Percentiles rank a stretch among this genome's conserved stretches.
Evolutionary conservation across 495 filamentous ascomycete species (phyloP).

Genomic region (Talaromyces adpressus): DNA sequence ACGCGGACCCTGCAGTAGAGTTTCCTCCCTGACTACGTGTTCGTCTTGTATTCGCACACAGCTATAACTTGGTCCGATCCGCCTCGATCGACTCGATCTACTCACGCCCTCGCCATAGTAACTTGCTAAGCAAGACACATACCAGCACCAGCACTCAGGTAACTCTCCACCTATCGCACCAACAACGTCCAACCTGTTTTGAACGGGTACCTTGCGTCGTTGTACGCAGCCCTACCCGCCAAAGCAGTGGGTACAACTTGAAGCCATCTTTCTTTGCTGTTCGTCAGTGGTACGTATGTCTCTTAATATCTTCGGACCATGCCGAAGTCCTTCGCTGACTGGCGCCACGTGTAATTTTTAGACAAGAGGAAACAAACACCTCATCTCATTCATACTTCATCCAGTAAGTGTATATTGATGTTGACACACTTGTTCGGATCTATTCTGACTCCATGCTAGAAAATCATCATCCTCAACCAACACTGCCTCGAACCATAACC

Average conservation of each 20-base stretch:
- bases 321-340: background rate
- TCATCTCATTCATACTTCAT: background rate
- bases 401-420: background rate
- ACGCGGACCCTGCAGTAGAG: constrained; percentile 9
- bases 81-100: background rate
- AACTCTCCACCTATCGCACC: background rate
- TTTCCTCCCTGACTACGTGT: constrained; percentile 9
- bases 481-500: background rate
- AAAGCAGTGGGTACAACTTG: background rate
- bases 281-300: background rate
- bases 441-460: background rate
- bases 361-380: background rate
- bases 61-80: constrained; percentile 6
- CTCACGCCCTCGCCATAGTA: background rate
- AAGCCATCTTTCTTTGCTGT: background rate
- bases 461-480: background rate
- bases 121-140: background rate
- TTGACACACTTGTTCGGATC: background rate
- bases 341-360: background rate
- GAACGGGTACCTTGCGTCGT: constrained; percentile 9
- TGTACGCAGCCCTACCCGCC: constrained; percentile 8
- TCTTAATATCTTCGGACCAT: background rate
- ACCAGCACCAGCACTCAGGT: background rate
- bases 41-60: constrained; percentile 9
- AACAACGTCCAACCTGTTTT: background rate